A percentile compares a stretch with the other conserved stretches of the same genome.
Evolutionary conservation across 2,329 filamentous ascomycete species (phyloP).

Genomic region (Acrodontium crateriforme): DNA sequence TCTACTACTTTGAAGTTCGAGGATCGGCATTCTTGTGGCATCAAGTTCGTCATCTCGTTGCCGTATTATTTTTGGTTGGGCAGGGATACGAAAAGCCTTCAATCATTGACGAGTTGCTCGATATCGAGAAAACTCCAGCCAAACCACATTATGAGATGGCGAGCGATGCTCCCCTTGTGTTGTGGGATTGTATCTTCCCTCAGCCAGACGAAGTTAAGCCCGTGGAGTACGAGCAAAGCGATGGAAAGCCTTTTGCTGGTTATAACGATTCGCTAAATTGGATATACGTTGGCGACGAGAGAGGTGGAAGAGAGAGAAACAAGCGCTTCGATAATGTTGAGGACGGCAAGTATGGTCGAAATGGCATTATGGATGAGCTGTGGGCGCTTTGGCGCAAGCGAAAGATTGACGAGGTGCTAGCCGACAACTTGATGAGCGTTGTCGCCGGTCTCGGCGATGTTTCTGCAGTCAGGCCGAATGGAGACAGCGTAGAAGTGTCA

Average conservation of each 20-base stretch:
- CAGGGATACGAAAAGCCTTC: constrained; percentile 70
- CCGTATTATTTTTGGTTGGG: constrained; percentile 79
- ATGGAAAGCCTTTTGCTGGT: constrained; percentile 25
- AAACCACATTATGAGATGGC: constrained; percentile 85
- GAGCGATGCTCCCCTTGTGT: constrained; percentile 72
- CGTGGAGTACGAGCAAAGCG: constrained; percentile 19
- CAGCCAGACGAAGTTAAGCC: constrained; percentile 26
- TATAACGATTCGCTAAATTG: constrained; percentile 54
- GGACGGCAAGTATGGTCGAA: constrained; percentile 48
- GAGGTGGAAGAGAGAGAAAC: constrained; percentile 20
- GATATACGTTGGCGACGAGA: constrained; percentile 62
- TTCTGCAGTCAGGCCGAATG: background rate
- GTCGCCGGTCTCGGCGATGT: constrained; percentile 29
- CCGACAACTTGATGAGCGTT: constrained; percentile 57
- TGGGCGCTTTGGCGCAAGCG: constrained; percentile 73
- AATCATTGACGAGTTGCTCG: constrained; percentile 60
- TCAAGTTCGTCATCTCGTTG: constrained; percentile 91
- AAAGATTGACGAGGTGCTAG: constrained; percentile 83
- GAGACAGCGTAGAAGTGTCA: background rate
- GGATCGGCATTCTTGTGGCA: constrained; percentile 96
- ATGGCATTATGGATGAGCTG: constrained; percentile 56
- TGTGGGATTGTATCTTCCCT: constrained; percentile 93
- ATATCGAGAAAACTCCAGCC: constrained; percentile 55
- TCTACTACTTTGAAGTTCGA: constrained; percentile 79
- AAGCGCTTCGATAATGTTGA: constrained; percentile 22